Percentiles rank a stretch among this genome's conserved stretches.
These are phyloP conservation scores for Colletotrichum caudatum DNA, from an alignment of 2,329 filamentous ascomycete species.

Conservation along the genomic window DNA sequence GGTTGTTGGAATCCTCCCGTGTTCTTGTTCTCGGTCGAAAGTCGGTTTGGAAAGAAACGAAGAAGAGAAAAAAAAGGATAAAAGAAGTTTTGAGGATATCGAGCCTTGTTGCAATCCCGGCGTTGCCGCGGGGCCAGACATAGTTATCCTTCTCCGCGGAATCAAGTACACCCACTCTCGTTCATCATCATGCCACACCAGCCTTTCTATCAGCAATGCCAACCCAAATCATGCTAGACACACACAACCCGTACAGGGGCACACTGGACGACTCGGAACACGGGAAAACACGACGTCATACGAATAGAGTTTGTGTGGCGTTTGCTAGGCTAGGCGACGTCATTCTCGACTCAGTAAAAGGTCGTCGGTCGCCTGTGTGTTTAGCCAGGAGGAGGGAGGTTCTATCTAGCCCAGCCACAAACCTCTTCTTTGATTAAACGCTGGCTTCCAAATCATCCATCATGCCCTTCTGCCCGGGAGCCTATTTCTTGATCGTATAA, in stretches of 20 bases:
- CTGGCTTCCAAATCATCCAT: constrained; percentile 1
- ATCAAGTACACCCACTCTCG: not conserved
- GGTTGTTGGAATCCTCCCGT: constrained; percentile 6
- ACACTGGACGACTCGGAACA: not conserved
- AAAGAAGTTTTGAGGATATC: too few species aligned
- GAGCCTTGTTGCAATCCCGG: not conserved
- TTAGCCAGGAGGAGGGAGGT: too few species aligned
- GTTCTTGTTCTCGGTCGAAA: constrained; percentile 8
- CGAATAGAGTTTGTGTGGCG: constrained; percentile 39
- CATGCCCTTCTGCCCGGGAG: not conserved
- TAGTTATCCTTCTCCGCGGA: not conserved
- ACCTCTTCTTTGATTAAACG: constrained; percentile 14
- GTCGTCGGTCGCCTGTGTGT: constrained; percentile 26
- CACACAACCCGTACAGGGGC: constrained; percentile 10
- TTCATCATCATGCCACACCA: constrained; percentile 10
- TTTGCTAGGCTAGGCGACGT: constrained; percentile 32
- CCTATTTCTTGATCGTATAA: not conserved
- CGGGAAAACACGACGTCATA: constrained; percentile 16
- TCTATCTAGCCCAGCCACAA: constrained; percentile 30
- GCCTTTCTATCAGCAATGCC: not conserved
- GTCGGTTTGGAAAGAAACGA: not conserved
- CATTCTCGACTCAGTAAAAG: constrained; percentile 17
- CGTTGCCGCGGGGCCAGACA: not conserved
- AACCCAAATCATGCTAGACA: not conserved
- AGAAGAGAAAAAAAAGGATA: too few species aligned